These are phyloP conservation scores for Phytopythium oedochilum DNA, from an alignment of 352 stramenopile genomes.

Conservation along the genomic window DNA sequence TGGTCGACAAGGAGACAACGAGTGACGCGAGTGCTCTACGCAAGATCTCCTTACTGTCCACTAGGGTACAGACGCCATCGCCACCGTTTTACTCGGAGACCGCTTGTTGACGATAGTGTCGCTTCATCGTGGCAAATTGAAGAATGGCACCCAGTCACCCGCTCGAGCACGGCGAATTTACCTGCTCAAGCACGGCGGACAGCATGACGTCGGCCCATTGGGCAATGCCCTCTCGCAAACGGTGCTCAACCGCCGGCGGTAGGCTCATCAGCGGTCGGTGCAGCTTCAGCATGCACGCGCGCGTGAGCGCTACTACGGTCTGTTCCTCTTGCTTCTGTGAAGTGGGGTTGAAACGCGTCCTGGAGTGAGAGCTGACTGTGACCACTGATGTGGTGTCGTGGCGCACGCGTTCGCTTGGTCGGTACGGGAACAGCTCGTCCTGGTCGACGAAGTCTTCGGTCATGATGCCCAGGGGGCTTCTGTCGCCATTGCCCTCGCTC, in stretches of 20 bases:
- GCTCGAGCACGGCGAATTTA: no score
- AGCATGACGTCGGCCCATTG: conserved; percentile 42
- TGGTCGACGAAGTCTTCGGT: conserved; percentile 25
- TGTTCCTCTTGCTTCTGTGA: conserved; percentile 8
- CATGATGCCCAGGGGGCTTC: conserved; percentile 19
- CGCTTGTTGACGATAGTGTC: no score
- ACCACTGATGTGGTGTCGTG: conserved; percentile 20
- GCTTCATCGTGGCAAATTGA: no score
- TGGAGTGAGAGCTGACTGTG: conserved; percentile 14
- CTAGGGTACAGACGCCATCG: no score
- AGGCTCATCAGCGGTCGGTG: conserved; percentile 7
- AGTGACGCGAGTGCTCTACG: no score
- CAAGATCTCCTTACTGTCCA: no score
- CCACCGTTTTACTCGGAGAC: no score
- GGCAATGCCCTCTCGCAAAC: conserved; percentile 31
- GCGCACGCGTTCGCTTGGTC: conserved; percentile 13
- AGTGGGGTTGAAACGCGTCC: conserved; percentile 4
- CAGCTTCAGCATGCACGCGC: no score
- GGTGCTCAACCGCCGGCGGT: conserved; percentile 19
- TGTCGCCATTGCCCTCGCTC: conserved; percentile 17
- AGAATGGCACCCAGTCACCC: no score
- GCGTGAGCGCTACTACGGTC: conserved; percentile 16
- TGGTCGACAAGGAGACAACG: no score
- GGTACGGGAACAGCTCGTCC: conserved; percentile 33
- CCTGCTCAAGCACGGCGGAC: conserved; percentile 13